phyloP scores from a whole-genome alignment of 2,329 filamentous ascomycete genomes.

The Trichoderma sp. region DNA sequence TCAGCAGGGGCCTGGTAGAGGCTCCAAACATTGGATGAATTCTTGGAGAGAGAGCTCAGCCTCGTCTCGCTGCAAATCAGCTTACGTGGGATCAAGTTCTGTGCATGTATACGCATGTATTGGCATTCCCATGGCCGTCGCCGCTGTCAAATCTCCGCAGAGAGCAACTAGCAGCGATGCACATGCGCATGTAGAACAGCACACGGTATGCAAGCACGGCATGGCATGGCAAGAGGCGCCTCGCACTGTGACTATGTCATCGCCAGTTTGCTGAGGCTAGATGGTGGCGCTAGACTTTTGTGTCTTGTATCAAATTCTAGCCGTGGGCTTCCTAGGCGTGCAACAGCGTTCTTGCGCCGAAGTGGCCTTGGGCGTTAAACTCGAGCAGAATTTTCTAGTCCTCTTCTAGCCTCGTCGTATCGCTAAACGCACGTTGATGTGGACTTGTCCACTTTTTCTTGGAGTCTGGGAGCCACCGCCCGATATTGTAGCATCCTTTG shows the following conservation, averaged over 20 bases:
- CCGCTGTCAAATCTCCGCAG: not conserved
- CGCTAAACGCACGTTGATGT: not conserved
- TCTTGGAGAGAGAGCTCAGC: conserved; percentile 11
- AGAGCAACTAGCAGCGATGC: not conserved
- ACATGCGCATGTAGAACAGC: not conserved
- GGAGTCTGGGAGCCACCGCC: not conserved
- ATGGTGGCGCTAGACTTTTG: conserved; percentile 20
- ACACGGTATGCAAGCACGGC: not conserved
- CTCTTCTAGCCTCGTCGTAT: conserved; percentile 11
- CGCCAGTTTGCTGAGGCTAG: not conserved
- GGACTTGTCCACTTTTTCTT: not conserved
- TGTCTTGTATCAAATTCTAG: not conserved
- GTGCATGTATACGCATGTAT: not conserved
- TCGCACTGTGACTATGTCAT: conserved; percentile 19
- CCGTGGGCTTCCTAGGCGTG: not conserved
- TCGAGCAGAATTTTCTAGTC: conserved; percentile 23
- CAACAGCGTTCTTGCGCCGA: not conserved
- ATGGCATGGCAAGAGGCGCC: not conserved
- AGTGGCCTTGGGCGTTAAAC: not conserved
- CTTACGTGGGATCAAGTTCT: conserved; percentile 21
- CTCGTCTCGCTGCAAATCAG: conserved; percentile 27
- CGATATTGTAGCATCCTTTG: not conserved
- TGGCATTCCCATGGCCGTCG: not conserved
- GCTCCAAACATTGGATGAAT: not conserved
- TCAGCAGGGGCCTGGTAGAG: conserved; percentile 16